Evolutionary conservation across 2,329 filamentous ascomycete species (phyloP).

Genomic region (Didymella exigua): DNA sequence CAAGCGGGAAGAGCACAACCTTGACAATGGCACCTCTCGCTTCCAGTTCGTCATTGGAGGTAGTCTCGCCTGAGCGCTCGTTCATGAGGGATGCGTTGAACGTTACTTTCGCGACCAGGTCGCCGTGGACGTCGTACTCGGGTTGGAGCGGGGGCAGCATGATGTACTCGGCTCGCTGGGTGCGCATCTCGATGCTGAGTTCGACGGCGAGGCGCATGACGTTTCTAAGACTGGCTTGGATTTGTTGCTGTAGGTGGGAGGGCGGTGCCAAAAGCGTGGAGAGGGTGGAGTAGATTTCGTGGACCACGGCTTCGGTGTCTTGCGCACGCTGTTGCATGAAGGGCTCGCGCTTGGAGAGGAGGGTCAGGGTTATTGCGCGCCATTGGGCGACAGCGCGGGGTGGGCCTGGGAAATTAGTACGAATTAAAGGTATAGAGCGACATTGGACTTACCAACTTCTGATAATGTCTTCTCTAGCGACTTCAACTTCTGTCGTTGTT

Average conservation of each 20-base stretch:
- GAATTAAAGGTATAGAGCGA: neutral
- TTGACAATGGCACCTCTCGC: slow-evolving; percentile 77
- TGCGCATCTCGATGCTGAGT: slow-evolving; percentile 95
- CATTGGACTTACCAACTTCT: slow-evolving; percentile 68
- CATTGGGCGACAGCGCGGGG: slow-evolving; percentile 90
- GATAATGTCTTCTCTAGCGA: slow-evolving; percentile 87
- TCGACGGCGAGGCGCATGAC: slow-evolving; percentile 89
- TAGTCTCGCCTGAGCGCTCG: slow-evolving; percentile 76
- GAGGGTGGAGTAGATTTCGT: slow-evolving; percentile 85
- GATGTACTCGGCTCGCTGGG: slow-evolving; percentile 94
- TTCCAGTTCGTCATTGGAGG: slow-evolving; percentile 81
- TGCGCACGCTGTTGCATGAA: slow-evolving; percentile 83
- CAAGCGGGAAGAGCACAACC: slow-evolving; percentile 91
- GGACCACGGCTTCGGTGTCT: slow-evolving; percentile 94
- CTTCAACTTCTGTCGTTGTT: slow-evolving; percentile 97
- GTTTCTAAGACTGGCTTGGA: slow-evolving; percentile 81
- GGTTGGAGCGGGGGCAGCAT: slow-evolving; percentile 96
- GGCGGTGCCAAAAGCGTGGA: slow-evolving; percentile 87
- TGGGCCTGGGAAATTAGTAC: slow-evolving; percentile 58
- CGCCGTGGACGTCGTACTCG: slow-evolving; percentile 91
- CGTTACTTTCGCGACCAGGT: slow-evolving; percentile 81
- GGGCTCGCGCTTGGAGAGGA: slow-evolving; percentile 78
- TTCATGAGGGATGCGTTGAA: slow-evolving; percentile 97
- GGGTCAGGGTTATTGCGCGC: slow-evolving; percentile 91
- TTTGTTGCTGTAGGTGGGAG: slow-evolving; percentile 76